Evolutionary conservation across 495 filamentous ascomycete genomes (phyloP).

Genomic region (Neurospora terricola): DNA sequence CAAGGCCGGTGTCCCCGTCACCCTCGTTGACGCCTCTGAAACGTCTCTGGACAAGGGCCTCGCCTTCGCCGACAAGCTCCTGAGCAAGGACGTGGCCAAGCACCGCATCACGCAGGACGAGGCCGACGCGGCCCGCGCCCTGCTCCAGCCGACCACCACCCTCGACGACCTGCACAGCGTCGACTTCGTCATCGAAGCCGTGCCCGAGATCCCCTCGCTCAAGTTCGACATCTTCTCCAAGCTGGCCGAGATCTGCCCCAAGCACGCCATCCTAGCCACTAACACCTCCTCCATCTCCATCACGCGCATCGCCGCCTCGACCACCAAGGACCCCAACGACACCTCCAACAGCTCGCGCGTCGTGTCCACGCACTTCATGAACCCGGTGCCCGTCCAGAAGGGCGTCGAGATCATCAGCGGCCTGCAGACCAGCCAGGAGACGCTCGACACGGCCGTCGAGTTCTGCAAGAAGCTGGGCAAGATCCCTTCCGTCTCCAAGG

Average conservation of each 20-base stretch:
- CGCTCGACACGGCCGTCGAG: conserved; percentile 70
- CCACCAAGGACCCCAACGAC: conserved; percentile 57
- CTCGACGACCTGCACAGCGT: conserved; percentile 71
- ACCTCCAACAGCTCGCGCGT: conserved; percentile 77
- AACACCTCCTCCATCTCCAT: conserved; percentile 98
- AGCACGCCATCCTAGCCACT: conserved; percentile 85
- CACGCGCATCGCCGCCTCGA: conserved; percentile 86
- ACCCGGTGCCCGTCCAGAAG: conserved; percentile 93
- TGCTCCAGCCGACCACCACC: conserved; percentile 57
- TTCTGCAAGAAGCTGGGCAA: conserved; percentile 93
- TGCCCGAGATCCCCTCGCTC: conserved; percentile 81
- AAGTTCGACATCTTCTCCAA: conserved; percentile 82
- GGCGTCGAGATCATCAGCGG: conserved; percentile 96
- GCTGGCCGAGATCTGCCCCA: conserved; percentile 73
- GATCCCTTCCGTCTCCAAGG: conserved; percentile 72
- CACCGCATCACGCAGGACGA: conserved; percentile 67
- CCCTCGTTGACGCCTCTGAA: conserved; percentile 75
- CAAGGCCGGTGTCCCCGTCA: conserved; percentile 75
- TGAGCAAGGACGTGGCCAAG: conserved; percentile 87
- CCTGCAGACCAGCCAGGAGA: conserved; percentile 76
- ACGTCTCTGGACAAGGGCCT: conserved; percentile 85
- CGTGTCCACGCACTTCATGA: conserved; percentile 98
- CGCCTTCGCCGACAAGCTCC: conserved; percentile 89
- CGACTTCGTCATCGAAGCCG: conserved; percentile 98
- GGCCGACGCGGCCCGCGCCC: conserved; percentile 57